A percentile compares a stretch with the other conserved stretches of the same genome.
Conservation (phyloP, 768 basidiomycete genomes). For the Thelephora aurantiotincta region DNA sequence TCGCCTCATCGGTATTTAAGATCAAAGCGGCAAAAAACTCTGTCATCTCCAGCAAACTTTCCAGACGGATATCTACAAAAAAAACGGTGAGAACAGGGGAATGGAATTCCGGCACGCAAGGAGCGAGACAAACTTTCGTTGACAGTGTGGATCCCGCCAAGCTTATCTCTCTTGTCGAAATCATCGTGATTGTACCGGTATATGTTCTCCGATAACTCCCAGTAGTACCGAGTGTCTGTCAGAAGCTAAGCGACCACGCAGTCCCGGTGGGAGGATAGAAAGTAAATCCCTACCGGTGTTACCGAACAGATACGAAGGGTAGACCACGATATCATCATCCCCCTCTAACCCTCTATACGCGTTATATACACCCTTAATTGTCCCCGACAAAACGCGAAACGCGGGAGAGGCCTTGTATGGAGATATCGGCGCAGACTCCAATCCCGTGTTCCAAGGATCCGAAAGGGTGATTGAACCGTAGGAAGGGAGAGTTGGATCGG, state of each 20-base stretch:
- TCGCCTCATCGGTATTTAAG: slow-evolving; percentile 28
- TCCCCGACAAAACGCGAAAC: slow-evolving; percentile 20
- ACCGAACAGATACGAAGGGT: neutral
- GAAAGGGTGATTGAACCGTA: too few species aligned
- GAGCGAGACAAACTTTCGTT: slow-evolving; percentile 14
- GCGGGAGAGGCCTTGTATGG: slow-evolving; percentile 19
- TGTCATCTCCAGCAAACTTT: slow-evolving; percentile 26
- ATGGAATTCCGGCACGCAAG: neutral
- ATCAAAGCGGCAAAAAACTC: slow-evolving; percentile 30
- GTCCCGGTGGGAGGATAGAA: neutral
- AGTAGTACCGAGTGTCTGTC: slow-evolving; percentile 31
- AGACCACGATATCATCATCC: slow-evolving; percentile 8
- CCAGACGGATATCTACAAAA: slow-evolving; percentile 17
- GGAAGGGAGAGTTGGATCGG: too few species aligned
- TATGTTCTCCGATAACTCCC: too few species aligned
- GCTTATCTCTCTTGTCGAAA: too few species aligned
- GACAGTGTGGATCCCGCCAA: too few species aligned
- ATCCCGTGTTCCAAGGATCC: slow-evolving; percentile 29
- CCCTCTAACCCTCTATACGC: slow-evolving; percentile 21
- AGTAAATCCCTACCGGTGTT: neutral
- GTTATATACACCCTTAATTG: slow-evolving; percentile 20
- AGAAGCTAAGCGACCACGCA: neutral
- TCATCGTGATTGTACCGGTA: too few species aligned
- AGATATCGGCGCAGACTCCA: slow-evolving; percentile 62
- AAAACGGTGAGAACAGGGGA: neutral